phyloP scores from a whole-genome alignment of 2,329 filamentous ascomycete species.

The Ceratocystis diversiconidia region DNA sequence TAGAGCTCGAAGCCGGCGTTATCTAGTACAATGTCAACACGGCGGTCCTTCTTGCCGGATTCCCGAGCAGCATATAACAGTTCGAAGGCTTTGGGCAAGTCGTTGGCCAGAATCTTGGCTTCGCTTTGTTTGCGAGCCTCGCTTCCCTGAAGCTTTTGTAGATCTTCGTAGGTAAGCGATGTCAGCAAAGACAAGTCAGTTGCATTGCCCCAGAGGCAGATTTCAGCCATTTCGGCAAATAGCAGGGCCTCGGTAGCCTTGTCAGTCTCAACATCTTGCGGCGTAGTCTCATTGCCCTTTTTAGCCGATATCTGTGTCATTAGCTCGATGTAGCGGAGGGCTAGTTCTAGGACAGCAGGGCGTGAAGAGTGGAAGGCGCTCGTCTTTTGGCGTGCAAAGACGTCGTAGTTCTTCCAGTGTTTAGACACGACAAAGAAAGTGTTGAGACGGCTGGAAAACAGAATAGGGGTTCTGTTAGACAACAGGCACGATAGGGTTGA shows the following conservation, averaged over 20 bases:
- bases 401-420: conserved; percentile 81
- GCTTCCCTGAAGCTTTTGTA: conserved; percentile 87
- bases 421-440: conserved; percentile 62
- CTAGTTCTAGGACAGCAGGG: conserved; percentile 69
- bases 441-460: conserved; percentile 49
- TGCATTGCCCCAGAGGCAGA: conserved; percentile 94
- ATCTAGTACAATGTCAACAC: conserved; percentile 89
- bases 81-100: conserved; percentile 59
- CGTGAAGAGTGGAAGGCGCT: conserved; percentile 85
- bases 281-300: conserved; percentile 39
- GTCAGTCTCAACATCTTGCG: conserved; percentile 21
- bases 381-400: conserved; percentile 82
- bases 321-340: conserved; percentile 62
- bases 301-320: conserved; percentile 36
- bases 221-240: conserved; percentile 88
- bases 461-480: background rate
- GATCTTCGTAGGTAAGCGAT: conserved; percentile 82
- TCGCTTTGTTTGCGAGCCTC: conserved; percentile 75
- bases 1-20: conserved; percentile 97
- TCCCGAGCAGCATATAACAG: conserved; percentile 50
- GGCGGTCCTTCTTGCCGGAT: conserved; percentile 25
- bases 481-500: background rate
- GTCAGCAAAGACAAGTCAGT: conserved; percentile 87
- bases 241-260: conserved; percentile 58
- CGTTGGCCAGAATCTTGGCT: conserved; percentile 83